A percentile compares a stretch with the other conserved stretches of the same genome.
These are phyloP conservation scores for Schizophyllum amplum DNA, from an alignment of 1,284 basidiomycete species.

Conservation along the genomic window DNA sequence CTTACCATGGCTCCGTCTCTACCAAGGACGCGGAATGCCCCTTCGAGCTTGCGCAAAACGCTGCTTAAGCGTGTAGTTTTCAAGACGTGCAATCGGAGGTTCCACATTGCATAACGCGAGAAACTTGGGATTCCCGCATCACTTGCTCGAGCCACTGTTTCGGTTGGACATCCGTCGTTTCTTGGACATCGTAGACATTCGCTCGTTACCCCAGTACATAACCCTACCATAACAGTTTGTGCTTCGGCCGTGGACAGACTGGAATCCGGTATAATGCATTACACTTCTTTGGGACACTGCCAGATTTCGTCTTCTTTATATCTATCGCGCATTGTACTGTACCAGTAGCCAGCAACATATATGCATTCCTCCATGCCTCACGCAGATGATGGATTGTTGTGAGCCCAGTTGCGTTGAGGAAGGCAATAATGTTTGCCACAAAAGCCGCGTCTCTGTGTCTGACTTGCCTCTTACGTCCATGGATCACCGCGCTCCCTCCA, in stretches of 20 bases:
- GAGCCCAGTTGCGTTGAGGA: too few relatives aligned
- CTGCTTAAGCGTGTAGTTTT: slow-evolving; percentile 25
- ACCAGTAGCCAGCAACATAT: not conserved
- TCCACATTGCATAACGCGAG: too few relatives aligned
- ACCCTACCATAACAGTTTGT: not conserved
- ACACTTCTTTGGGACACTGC: not conserved
- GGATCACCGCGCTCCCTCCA: slow-evolving; percentile 10
- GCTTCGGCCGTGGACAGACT: not conserved
- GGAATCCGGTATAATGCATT: not conserved
- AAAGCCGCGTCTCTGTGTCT: not conserved
- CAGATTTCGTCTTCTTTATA: not conserved
- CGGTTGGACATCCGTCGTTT: too few relatives aligned
- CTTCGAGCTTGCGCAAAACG: slow-evolving; percentile 55
- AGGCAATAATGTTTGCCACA: not conserved
- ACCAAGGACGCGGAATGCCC: slow-evolving; percentile 67
- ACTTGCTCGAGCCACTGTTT: too few relatives aligned
- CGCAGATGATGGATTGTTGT: too few relatives aligned
- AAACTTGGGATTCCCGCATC: too few relatives aligned
- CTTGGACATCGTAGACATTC: not conserved
- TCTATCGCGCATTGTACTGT: not conserved
- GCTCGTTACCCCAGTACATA: not conserved
- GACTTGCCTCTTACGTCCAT: not conserved
- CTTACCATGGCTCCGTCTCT: slow-evolving; percentile 44
- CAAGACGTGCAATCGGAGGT: too few relatives aligned
- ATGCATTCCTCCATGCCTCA: not conserved